These are phyloP conservation scores for Flueggea neowawraea DNA, from an alignment of 441 rosid species.

Conservation along the genomic window DNA sequence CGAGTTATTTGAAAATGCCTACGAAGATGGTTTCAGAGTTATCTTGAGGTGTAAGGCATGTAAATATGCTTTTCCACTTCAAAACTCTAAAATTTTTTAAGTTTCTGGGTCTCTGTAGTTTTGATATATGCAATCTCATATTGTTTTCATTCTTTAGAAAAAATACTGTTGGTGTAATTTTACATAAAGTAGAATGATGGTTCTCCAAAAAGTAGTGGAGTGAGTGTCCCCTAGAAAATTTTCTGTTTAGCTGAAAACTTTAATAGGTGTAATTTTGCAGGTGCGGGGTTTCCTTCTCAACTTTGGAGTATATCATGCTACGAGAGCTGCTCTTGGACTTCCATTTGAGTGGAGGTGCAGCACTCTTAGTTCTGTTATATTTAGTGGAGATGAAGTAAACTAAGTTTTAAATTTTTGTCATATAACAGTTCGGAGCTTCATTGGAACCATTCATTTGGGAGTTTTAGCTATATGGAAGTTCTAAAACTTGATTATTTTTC, in stretches of 20 bases:
- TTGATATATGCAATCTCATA: too few species aligned
- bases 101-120: too few species aligned
- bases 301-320: conserved; percentile 91
- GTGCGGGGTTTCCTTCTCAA: conserved; percentile 96
- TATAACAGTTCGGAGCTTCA: neutral
- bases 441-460: neutral
- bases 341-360: conserved; percentile 89
- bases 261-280: conserved; percentile 33
- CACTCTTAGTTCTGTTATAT: neutral
- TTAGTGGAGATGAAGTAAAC: neutral
- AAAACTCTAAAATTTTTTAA: too few species aligned
- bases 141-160: too few species aligned
- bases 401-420: neutral
- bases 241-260: neutral
- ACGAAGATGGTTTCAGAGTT: too few species aligned
- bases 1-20: too few species aligned
- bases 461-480: neutral
- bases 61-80: too few species aligned
- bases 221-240: neutral
- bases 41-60: too few species aligned
- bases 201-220: too few species aligned
- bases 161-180: too few species aligned
- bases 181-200: too few species aligned
- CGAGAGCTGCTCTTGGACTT: conserved; percentile 94
- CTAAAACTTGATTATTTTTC: conserved; percentile 9